Conservation (phyloP, 805 yeast genomes). For the Sugiyamaella boreocaroliniensis region DNA sequence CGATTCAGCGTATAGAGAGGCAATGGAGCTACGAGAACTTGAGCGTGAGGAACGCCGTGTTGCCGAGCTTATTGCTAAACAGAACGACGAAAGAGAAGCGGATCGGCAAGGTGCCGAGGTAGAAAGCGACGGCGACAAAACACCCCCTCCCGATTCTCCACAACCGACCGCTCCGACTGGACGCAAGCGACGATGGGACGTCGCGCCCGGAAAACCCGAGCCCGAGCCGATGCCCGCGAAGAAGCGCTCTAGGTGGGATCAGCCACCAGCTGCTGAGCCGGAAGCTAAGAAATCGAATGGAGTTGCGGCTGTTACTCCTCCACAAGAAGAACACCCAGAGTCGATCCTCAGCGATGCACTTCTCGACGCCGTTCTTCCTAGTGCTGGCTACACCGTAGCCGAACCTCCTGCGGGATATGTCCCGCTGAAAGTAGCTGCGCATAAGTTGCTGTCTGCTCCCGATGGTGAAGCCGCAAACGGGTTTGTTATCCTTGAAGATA, state of each 20-base stretch:
- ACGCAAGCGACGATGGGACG: slow-evolving; percentile 31
- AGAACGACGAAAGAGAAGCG: slow-evolving; percentile 23
- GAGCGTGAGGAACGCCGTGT: slow-evolving; percentile 35
- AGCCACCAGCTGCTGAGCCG: slow-evolving; percentile 18
- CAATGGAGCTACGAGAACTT: slow-evolving; percentile 37
- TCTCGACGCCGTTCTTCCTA: slow-evolving; percentile 46
- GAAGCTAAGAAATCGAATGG: not conserved
- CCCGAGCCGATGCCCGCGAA: not conserved
- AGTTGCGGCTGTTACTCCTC: slow-evolving; percentile 29
- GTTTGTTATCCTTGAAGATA: slow-evolving; percentile 50
- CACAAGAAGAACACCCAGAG: slow-evolving; percentile 6
- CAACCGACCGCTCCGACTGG: slow-evolving; percentile 11
- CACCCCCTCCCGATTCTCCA: slow-evolving; percentile 13
- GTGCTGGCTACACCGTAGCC: slow-evolving; percentile 40
- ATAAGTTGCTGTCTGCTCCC: slow-evolving; percentile 32
- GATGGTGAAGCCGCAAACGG: slow-evolving; percentile 25
- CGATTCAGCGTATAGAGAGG: slow-evolving; percentile 35
- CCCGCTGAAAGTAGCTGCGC: slow-evolving; percentile 33
- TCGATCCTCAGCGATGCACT: slow-evolving; percentile 37
- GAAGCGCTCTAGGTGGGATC: slow-evolving; percentile 31
- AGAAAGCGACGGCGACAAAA: slow-evolving; percentile 23
- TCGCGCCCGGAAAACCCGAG: slow-evolving; percentile 16
- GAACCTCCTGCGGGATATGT: slow-evolving; percentile 41
- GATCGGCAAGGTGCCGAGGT: slow-evolving; percentile 14
- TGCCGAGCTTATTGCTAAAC: slow-evolving; percentile 25